Evolutionary conservation across 345 rosid genomes (phyloP).

Genomic region (Gynandropsis gynandra): DNA sequence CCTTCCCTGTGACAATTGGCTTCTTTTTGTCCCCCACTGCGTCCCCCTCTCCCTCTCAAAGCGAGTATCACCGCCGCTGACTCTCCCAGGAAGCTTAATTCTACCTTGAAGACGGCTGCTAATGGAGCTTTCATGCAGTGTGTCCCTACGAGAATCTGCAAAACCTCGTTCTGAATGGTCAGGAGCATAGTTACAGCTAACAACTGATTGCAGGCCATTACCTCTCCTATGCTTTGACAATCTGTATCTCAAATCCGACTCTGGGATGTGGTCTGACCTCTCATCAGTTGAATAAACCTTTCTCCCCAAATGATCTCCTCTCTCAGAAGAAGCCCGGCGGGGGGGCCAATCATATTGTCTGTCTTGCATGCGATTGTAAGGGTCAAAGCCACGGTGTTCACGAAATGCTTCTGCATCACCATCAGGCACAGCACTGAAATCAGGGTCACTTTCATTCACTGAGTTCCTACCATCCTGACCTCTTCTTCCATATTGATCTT

Average conservation of each 20-base stretch:
- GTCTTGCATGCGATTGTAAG: conserved; percentile 42
- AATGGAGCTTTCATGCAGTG: conserved; percentile 40
- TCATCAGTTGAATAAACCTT: conserved; percentile 38
- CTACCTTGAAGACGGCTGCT: conserved; percentile 71
- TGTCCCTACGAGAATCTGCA: conserved; percentile 39
- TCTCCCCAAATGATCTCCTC: conserved; percentile 44
- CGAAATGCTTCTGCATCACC: conserved; percentile 38
- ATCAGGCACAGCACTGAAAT: conserved; percentile 39
- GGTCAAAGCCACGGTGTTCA: conserved; percentile 37
- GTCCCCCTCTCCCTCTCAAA: conserved; percentile 48
- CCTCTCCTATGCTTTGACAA: conserved; percentile 61
- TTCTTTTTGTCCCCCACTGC: conserved; percentile 45
- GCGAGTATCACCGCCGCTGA: conserved; percentile 29
- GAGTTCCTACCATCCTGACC: conserved; percentile 53
- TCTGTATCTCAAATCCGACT: conserved; percentile 60
- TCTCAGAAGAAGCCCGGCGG: conserved; percentile 45
- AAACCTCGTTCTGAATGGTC: conserved; percentile 38
- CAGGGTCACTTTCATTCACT: conserved; percentile 52
- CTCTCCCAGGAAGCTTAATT: conserved; percentile 63
- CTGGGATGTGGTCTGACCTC: conserved; percentile 41
- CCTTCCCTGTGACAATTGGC: conserved; percentile 38
- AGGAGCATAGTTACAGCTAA: conserved; percentile 43
- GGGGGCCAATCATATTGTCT: conserved; percentile 52
- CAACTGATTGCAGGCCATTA: conserved; percentile 61
- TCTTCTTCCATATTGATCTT: conserved; percentile 58